These are phyloP conservation scores for Triangularia verruculosa DNA, from an alignment of 2,329 filamentous ascomycete genomes.

Conservation along the genomic window DNA sequence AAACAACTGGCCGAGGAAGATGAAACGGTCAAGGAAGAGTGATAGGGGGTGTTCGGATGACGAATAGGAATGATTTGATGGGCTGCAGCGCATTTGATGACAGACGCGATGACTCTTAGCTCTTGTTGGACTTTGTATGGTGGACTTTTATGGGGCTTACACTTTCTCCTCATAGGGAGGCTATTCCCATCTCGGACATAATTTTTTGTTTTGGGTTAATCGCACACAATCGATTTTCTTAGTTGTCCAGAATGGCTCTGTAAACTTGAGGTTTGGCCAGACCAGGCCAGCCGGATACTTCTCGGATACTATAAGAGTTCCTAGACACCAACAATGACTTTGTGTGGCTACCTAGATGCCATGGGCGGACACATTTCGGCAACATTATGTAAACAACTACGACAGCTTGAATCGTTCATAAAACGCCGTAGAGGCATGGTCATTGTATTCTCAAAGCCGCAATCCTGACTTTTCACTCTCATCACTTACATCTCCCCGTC, in stretches of 20 bases:
- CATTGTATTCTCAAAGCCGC: background rate
- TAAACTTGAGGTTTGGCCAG: background rate
- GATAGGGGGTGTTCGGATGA: background rate
- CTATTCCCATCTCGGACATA: background rate
- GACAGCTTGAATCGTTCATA: background rate
- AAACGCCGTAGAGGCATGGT: background rate
- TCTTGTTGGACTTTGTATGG: too few species aligned
- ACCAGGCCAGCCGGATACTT: background rate
- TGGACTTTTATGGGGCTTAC: too few species aligned
- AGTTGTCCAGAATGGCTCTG: background rate
- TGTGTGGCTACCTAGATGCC: background rate
- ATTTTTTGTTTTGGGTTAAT: background rate
- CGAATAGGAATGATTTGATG: background rate
- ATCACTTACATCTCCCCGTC: background rate
- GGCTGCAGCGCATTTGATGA: background rate
- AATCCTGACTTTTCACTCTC: background rate
- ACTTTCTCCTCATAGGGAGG: background rate
- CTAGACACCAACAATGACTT: background rate
- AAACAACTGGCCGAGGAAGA: background rate
- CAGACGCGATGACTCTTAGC: too few species aligned
- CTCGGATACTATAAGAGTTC: slow-evolving; percentile 10
- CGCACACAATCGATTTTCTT: too few species aligned
- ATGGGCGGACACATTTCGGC: slow-evolving; percentile 20
- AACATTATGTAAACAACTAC: slow-evolving; percentile 1
- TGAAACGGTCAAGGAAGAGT: too few species aligned